These are phyloP conservation scores for Canna indica DNA, from an alignment of 176 grass and related monocot species.

Conservation along the genomic window DNA sequence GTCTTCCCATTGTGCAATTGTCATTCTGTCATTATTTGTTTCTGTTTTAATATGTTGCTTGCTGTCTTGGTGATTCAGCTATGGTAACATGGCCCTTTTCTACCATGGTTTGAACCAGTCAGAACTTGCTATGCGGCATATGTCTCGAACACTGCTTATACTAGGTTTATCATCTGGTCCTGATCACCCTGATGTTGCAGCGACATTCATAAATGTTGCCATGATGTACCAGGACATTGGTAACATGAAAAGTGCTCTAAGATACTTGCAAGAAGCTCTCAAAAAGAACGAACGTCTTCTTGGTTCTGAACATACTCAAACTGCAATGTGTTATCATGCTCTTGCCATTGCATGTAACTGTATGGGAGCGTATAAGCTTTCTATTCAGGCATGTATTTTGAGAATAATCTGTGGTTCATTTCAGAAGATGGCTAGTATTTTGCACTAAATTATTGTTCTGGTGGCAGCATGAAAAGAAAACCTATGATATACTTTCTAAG, in stretches of 20 bases:
- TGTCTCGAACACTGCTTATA: conserved; percentile 76
- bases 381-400: conserved; percentile 56
- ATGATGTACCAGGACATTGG: conserved; percentile 97
- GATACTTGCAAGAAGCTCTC: conserved; percentile 91
- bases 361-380: conserved; percentile 94
- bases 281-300: conserved; percentile 87
- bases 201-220: conserved; percentile 87
- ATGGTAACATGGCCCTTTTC: conserved; percentile 98
- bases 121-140: conserved; percentile 80
- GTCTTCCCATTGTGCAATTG: not conserved
- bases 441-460: conserved; percentile 10
- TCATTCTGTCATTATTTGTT: not conserved
- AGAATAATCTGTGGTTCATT: not conserved
- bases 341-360: conserved; percentile 83
- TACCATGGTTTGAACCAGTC: conserved; percentile 92
- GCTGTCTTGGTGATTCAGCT: conserved; percentile 40
- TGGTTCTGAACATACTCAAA: conserved; percentile 86
- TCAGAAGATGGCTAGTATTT: not conserved
- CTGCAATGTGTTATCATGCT: conserved; percentile 95
- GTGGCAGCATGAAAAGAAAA: conserved; percentile 86
- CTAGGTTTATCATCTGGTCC: conserved; percentile 80
- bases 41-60: not conserved
- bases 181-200: conserved; percentile 84
- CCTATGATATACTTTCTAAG: conserved; percentile 76
- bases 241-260: conserved; percentile 77